phyloP scores from a whole-genome alignment of 2,329 filamentous ascomycete genomes.

The Camillea tinctor region DNA sequence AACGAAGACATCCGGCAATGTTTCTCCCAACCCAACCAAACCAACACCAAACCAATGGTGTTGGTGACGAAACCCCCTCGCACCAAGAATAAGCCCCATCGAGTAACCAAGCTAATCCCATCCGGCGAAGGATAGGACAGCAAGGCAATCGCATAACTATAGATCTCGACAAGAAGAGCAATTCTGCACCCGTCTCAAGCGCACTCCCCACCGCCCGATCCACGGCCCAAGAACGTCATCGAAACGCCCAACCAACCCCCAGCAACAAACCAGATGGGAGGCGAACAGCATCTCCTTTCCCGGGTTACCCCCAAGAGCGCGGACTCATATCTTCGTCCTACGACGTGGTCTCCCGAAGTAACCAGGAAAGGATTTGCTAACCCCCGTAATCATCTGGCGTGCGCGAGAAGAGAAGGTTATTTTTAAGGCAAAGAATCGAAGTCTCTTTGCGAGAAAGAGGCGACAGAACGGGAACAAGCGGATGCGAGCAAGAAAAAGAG shows the following conservation, averaged over 20 bases:
- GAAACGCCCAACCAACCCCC: constrained; percentile 17
- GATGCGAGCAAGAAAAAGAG: constrained; percentile 33
- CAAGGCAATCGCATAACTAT: constrained; percentile 98
- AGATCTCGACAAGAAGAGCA: constrained; percentile 85
- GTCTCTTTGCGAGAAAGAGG: constrained; percentile 27
- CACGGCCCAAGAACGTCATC: constrained; percentile 31
- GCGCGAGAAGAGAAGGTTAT: too few species aligned
- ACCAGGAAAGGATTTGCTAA: too few species aligned
- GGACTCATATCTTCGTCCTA: constrained; percentile 93
- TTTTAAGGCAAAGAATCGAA: constrained; percentile 22
- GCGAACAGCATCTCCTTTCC: constrained; percentile 4
- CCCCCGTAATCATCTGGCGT: too few species aligned
- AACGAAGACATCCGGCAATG: neutral
- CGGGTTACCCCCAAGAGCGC: constrained; percentile 39
- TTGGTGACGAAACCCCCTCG: constrained; percentile 70
- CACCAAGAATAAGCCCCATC: constrained; percentile 99
- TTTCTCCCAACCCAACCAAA: neutral
- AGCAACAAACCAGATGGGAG: constrained; percentile 15
- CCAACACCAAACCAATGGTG: neutral
- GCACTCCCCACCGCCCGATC: constrained; percentile 39
- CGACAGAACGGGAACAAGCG: constrained; percentile 44
- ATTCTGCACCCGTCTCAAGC: constrained; percentile 54
- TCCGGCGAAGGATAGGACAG: constrained; percentile 32
- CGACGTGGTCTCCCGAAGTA: constrained; percentile 46
- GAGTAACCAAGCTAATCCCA: constrained; percentile 72